Evolutionary conservation across 176 grass and related monocot genomes (phyloP), one percentile per base, ranked within the genome.

Genomic region (Panicum miliaceum): DNA sequence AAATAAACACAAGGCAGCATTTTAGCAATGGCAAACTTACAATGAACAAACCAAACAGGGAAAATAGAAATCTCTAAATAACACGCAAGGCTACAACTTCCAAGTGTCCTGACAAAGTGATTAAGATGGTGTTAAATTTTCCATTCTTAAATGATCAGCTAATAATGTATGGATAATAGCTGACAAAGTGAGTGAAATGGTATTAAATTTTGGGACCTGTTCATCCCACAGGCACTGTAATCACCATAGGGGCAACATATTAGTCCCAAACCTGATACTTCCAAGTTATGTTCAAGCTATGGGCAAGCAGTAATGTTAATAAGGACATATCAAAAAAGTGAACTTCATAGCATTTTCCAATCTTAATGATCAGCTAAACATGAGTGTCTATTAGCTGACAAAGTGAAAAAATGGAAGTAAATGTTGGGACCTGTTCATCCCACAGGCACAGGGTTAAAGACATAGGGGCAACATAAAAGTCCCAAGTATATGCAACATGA

Each of bases 291-390:
- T n/a, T 23, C 1, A 58, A 58, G 7, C 52, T 14, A 64, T 64
- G 7, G 4, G 34, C 73, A 56, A 54, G 0, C 16, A 25, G 22
- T 2, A 32, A 32, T 32, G 29, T 32, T 32, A 43, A 26, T 13
- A 12, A 25, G 59, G 4, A 75, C 2, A 12, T 18, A 13, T 26
- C 80, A 8, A 12, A 78, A 78, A 64, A 38, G 12, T 20, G 19
- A 36, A 19, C 0, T 40, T 7, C 0, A 2, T 26, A 43, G 19
- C 38, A 62, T 69, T 50, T 73, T 32, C 84, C 71, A 78, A 86
- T 79, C 15, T 46, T 81, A 90, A 91, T 92, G 86, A 89, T 86
- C 86, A 83, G 64, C 90, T 78, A 92, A 82, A 75, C 47, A 25
- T 64, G 5, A 10, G 32, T 0, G 9, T 0, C 23, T 67, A 35